These are phyloP conservation scores for Russula emetica DNA, from an alignment of 768 basidiomycete genomes.

Conservation along the genomic window DNA sequence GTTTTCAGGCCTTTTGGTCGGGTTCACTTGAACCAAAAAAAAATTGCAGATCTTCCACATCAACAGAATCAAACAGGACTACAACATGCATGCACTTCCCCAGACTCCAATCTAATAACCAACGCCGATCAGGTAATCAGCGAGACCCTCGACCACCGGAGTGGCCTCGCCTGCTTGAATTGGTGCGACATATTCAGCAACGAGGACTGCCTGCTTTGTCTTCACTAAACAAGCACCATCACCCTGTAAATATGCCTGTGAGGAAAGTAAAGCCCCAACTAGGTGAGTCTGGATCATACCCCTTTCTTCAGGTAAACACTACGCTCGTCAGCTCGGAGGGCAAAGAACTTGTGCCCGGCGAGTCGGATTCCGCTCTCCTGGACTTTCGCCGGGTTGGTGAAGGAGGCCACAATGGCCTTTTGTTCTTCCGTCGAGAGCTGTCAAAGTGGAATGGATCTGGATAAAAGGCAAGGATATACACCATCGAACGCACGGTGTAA, in stretches of 20 bases:
- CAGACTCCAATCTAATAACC: constrained; percentile 43
- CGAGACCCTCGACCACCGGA: constrained; percentile 60
- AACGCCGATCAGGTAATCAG: constrained; percentile 67
- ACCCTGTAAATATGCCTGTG: constrained; percentile 41
- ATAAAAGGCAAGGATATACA: background rate
- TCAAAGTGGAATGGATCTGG: background rate
- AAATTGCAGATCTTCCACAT: constrained; percentile 10
- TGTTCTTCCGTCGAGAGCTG: constrained; percentile 68
- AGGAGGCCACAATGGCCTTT: constrained; percentile 48
- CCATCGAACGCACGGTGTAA: constrained; percentile 48
- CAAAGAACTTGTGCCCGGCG: constrained; percentile 71
- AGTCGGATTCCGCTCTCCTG: constrained; percentile 61
- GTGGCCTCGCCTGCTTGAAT: constrained; percentile 63
- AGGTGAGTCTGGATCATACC: constrained; percentile 43
- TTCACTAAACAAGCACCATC: constrained; percentile 72
- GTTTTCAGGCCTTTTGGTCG: background rate
- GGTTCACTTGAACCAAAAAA: background rate
- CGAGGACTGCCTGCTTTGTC: constrained; percentile 81
- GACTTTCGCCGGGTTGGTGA: constrained; percentile 38
- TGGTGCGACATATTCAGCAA: constrained; percentile 68
- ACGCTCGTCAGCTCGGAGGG: constrained; percentile 44
- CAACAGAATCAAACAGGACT: constrained; percentile 12
- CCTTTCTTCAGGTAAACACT: constrained; percentile 73
- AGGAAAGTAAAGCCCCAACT: background rate
- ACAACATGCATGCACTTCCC: background rate